phyloP scores from a whole-genome alignment of 345 rosid genomes.

The Eucalyptus tenuipes region DNA sequence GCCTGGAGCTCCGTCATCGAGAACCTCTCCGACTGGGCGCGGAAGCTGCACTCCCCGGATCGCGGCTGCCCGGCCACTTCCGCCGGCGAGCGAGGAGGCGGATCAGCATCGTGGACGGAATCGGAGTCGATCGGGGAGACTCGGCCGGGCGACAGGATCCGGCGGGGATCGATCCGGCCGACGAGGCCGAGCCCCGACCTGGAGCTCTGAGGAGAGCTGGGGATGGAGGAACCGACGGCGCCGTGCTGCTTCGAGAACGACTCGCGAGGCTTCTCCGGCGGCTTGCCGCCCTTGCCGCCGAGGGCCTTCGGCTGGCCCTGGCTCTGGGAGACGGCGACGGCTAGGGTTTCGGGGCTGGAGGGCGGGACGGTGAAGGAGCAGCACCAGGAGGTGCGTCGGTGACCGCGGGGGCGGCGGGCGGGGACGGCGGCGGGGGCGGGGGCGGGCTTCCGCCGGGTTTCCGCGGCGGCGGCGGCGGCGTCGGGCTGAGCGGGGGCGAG shows the following conservation, averaged over 20 bases:
- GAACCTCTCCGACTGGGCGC: constrained; percentile 13
- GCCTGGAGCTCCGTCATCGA: constrained; percentile 13
- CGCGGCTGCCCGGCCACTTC: constrained; percentile 10
- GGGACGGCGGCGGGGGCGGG: constrained; percentile 4
- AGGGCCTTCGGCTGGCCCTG: neutral
- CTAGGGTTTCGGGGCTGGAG: constrained; percentile 58
- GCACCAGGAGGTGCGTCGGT: constrained; percentile 54
- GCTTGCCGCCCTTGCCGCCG: neutral
- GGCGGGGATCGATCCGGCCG: constrained; percentile 75
- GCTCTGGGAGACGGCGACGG: neutral
- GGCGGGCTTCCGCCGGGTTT: constrained; percentile 5
- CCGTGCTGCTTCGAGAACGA: constrained; percentile 13
- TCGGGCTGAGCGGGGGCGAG: neutral
- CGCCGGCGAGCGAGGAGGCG: constrained; percentile 1
- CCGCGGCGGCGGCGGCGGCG: neutral
- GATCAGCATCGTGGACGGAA: constrained; percentile 11
- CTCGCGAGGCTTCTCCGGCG: constrained; percentile 7
- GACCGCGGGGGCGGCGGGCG: neutral
- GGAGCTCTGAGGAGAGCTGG: constrained; percentile 58
- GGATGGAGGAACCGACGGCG: constrained; percentile 31
- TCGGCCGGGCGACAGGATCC: constrained; percentile 92
- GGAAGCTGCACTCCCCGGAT: constrained; percentile 19
- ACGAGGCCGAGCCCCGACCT: constrained; percentile 55
- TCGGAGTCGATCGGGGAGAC: constrained; percentile 87
- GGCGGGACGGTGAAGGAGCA: constrained; percentile 71